Conservation (phyloP, 139 green algal species). For the Tetraselmis chui region DNA sequence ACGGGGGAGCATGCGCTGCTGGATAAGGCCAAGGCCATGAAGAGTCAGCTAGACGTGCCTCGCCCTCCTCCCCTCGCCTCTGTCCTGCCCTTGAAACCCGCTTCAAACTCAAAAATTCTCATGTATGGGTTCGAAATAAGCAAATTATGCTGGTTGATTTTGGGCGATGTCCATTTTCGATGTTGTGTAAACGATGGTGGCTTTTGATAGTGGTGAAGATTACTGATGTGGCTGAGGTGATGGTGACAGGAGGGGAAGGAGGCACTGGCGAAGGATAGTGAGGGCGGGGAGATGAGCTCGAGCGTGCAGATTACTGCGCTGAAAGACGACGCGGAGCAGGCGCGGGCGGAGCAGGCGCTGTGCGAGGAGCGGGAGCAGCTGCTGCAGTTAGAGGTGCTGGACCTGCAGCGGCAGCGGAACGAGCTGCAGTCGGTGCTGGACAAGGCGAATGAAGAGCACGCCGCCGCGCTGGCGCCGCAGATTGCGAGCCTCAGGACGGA, state of each 20-base stretch:
- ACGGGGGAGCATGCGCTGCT: slow-evolving; percentile 35
- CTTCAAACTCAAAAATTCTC: no score
- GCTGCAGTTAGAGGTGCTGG: slow-evolving; percentile 48
- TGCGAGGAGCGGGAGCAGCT: slow-evolving; percentile 58
- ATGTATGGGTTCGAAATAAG: no score
- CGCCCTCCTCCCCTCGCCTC: background rate
- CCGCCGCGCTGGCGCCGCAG: slow-evolving; percentile 16
- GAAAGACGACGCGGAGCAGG: slow-evolving; percentile 60
- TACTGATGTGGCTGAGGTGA: background rate
- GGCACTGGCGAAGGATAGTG: background rate
- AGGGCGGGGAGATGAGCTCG: background rate
- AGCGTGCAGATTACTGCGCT: slow-evolving; percentile 35
- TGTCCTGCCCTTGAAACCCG: background rate
- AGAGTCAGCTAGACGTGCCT: slow-evolving; percentile 39
- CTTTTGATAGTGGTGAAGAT: background rate
- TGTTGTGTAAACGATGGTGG: background rate
- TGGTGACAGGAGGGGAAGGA: background rate
- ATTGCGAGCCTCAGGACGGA: background rate
- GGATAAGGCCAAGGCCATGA: slow-evolving; percentile 34
- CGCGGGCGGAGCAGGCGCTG: slow-evolving; percentile 51
- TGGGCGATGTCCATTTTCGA: no score
- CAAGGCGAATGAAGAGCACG: slow-evolving; percentile 39
- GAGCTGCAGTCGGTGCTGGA: slow-evolving; percentile 31
- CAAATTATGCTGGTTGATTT: slow-evolving; percentile 3
- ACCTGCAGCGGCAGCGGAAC: slow-evolving; percentile 47